Percentiles rank a stretch among this genome's conserved stretches.
Evolutionary conservation across 2,329 filamentous ascomycete species (phyloP).

Genomic region (Ascochyta fabae): DNA sequence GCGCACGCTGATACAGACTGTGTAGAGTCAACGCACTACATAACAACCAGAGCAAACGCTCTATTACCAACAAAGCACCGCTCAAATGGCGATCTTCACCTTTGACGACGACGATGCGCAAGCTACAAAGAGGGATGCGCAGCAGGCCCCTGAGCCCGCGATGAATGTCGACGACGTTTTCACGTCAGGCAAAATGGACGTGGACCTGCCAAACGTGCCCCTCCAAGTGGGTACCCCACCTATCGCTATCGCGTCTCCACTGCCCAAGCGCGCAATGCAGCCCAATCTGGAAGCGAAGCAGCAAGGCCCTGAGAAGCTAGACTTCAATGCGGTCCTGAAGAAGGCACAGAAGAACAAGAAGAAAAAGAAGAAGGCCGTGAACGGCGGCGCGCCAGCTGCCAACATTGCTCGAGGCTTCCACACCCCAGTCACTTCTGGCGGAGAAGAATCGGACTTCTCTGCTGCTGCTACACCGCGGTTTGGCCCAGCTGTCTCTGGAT

Average conservation of each 20-base stretch:
- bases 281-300: conserved; percentile 31
- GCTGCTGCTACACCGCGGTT: conserved; percentile 51
- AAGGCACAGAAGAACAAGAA: conserved; percentile 50
- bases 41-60: conserved; percentile 16
- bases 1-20: conserved; percentile 34
- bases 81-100: conserved; percentile 42
- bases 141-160: conserved; percentile 11
- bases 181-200: conserved; percentile 32
- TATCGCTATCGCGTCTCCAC: conserved; percentile 44
- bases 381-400: conserved; percentile 39
- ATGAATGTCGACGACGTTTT: conserved; percentile 26
- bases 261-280: conserved; percentile 37
- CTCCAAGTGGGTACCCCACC: conserved; percentile 45
- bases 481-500: conserved; percentile 51
- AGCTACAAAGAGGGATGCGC: conserved; percentile 23
- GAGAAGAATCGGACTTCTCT: conserved; percentile 62
- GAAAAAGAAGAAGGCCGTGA: conserved; percentile 45
- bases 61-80: conserved; percentile 15
- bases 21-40: conserved; percentile 26
- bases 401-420: conserved; percentile 57
- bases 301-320: conserved; percentile 44
- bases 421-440: conserved; percentile 59
- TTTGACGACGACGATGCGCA: conserved; percentile 46
- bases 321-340: conserved; percentile 47
- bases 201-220: conserved; percentile 28